Evolutionary conservation across 352 stramenopile species (phyloP), one percentile per base, ranked within the genome.

Genomic region (Phytophthora syringae): DNA sequence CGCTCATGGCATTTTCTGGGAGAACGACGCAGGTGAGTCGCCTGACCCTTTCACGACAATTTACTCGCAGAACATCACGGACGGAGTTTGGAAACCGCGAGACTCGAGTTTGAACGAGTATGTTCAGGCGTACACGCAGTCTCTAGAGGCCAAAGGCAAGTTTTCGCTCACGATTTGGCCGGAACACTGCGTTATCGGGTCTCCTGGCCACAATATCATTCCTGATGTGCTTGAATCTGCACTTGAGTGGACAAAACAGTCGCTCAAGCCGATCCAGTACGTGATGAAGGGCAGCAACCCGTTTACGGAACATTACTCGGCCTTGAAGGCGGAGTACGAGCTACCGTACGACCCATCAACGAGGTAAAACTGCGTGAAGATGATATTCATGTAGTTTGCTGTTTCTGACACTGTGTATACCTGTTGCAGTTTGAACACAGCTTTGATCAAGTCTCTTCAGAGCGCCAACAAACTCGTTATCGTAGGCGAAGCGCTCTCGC

Each of bases 241-340:
- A 10, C 63, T 96, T 11, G 70, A 88, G 21, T 98, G 94, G 94
- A 81, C 77, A 16, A 84, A 82, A 61, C 40, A 77, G 39, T 81
- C 70, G 28, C 59, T 71, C 7, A 77, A 79, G 61, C 67, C 69
- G 34, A 89, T 96, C 36, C 82, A 88, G 50, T 98, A 92, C 59
- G 82, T 98, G 1, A 72, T 90, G 34, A 98, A 99, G 70, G 97
- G 96, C 21, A 85, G 85, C 62, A 98, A 98, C 72, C 84, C 86
- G 32, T 90, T 96, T 57, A 98, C 97, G 3, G 96, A 99, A 72
- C 95, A 98, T 60, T 99, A 98, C 77, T 98, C 89, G 13, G 92
- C 88, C 4, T 50, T 99, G 6, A 70, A 76, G 24, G 96, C 95
- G 5, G 97, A 99, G 48, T 96, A 98, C 15, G 84, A 90, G 42